These are phyloP conservation scores for Lasiodiplodia citricola DNA, from an alignment of 2,329 filamentous ascomycete genomes.

Conservation along the genomic window DNA sequence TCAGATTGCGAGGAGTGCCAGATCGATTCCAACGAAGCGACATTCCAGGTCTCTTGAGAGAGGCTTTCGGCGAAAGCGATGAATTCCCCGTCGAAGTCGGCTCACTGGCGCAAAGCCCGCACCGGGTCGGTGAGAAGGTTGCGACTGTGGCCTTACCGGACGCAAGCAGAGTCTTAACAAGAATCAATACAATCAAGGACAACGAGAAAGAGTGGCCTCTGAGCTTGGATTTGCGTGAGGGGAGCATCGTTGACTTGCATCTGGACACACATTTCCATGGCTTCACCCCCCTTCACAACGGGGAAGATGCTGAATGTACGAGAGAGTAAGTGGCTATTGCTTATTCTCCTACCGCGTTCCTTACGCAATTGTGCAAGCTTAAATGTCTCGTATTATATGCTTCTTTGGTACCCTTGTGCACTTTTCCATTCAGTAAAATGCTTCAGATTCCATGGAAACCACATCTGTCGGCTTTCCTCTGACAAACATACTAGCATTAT, in stretches of 20 bases:
- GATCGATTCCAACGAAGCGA: not conserved
- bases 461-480: too few species aligned
- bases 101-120: not conserved
- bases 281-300: not conserved
- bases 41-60: not conserved
- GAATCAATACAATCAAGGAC: too few species aligned
- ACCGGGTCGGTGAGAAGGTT: too few species aligned
- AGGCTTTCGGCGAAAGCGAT: not conserved
- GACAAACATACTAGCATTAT: not conserved
- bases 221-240: not conserved
- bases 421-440: too few species aligned
- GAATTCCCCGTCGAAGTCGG: not conserved
- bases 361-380: too few species aligned
- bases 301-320: not conserved
- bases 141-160: not conserved
- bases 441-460: too few species aligned
- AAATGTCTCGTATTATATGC: too few species aligned
- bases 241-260: rapidly evolving
- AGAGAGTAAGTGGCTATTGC: not conserved
- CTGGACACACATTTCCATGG: not conserved
- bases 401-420: too few species aligned
- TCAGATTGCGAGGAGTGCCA: not conserved
- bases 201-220: not conserved
- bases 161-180: not conserved
- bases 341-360: too few species aligned